Base-by-base conservation (phyloP, 2,329 filamentous ascomycete genomes). In the Scleromitrula shiraiana region DNA sequence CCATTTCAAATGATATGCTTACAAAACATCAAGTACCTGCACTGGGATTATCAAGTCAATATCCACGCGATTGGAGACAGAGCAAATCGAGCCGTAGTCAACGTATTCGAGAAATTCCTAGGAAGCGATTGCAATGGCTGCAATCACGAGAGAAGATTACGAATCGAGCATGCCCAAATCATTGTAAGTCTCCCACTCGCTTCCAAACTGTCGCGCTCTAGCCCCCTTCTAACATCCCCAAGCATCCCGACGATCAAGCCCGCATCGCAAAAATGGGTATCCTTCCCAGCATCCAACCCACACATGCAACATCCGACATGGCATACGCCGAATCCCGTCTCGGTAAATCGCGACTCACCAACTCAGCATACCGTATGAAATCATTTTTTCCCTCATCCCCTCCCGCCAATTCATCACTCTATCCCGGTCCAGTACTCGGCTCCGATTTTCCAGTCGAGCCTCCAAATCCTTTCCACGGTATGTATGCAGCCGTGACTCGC, bases 371-470 rank as follows among this genome's bases (percentile, higher is more conserved):
- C 62, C 72, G 80, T 19, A 85, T 86, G 82, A 68, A 69, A 9
- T 79, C 77, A 0, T 64, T 85, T 2, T 70, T 83, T 2, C 68
- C 74, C 20, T 60, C 74, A 10, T 15, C 17, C 4, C 3, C 5
- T 24, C 24, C 27, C 12, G 41, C 26, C 7, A 41, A 33, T 12
- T 36, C 15, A 12, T 29, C 32, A 17, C 27, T 29, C 14, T 59
- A 57, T 20, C 55, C 54, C 5, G 63, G 62, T 0, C 76, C 77
- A 4, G 65, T 85, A 1, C 70, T 87, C 1, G 83, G 83, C 2
- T 83, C 79, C 41, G 83, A 86, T 58, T 86, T 86, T 56, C 83
- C 83, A 30, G 82, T 87, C 7, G 82, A 86, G 61, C 82, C 82
- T 2, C 75, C 81, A 0, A 75, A 78, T 56, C 78, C 82, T 2